Evolutionary conservation across 23 red algal genomes (phyloP).

Genomic region (Gracilaria domingensis): DNA sequence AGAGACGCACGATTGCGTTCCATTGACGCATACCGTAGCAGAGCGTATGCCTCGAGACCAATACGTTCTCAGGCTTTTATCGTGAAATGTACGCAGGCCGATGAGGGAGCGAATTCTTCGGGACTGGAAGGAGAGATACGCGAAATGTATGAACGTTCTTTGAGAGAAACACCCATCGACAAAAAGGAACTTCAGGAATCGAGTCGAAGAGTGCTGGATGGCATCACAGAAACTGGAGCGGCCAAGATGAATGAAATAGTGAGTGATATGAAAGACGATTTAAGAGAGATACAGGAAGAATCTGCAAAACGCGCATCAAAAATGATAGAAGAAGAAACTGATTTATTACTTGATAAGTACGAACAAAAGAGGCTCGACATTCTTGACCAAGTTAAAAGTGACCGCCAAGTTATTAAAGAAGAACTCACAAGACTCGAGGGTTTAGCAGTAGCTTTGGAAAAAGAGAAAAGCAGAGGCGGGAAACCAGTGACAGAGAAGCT

Average conservation of each 20-base stretch:
- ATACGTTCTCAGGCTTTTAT: not conserved
- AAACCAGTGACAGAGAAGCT: not conserved
- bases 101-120: not conserved
- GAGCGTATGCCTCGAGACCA: not conserved
- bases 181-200: conserved; percentile 1
- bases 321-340: conserved; percentile 31
- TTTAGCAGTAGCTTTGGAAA: conserved; percentile 7
- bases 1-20: not conserved
- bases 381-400: not conserved
- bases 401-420: conserved; percentile 18
- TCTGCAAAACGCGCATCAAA: not conserved
- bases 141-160: conserved; percentile 8
- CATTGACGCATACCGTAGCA: not conserved
- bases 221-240: conserved; percentile 1
- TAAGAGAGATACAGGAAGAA: conserved; percentile 4
- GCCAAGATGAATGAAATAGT: conserved; percentile 32
- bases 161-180: not conserved
- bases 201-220: not conserved
- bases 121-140: conserved; percentile 3
- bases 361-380: conserved; percentile 19
- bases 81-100: not conserved
- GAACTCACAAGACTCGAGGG: conserved; percentile 24
- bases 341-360: conserved; percentile 20
- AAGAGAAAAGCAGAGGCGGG: not conserved
- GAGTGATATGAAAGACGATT: conserved; percentile 3